These are phyloP conservation scores for Dicorynia guianensis DNA, from an alignment of 306 rosid genomes.

Conservation along the genomic window DNA sequence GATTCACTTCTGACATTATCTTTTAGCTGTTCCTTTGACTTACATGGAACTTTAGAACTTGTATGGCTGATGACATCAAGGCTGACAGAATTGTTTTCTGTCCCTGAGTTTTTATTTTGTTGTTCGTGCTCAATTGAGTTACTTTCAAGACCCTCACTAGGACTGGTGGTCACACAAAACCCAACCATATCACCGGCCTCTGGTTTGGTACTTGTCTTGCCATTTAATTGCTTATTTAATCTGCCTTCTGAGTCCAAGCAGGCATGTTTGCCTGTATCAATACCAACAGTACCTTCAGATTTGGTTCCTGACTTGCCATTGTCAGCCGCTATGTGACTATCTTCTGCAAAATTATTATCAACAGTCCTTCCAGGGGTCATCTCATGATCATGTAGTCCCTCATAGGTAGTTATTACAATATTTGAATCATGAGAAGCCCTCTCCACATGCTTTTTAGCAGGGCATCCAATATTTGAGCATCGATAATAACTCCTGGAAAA, in stretches of 20 bases:
- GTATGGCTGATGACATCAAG: constrained; percentile 30
- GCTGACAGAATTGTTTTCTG: constrained; percentile 32
- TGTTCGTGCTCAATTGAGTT: constrained; percentile 45
- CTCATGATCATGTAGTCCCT: constrained; percentile 84
- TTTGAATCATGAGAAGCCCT: constrained; percentile 75
- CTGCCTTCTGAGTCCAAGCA: constrained; percentile 41
- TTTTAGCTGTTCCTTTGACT: constrained; percentile 38
- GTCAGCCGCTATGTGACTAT: constrained; percentile 30
- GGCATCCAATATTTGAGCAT: constrained; percentile 88
- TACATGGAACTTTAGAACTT: constrained; percentile 36
- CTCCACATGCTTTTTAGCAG: constrained; percentile 88
- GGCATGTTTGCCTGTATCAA: constrained; percentile 35
- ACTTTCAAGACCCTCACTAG: constrained; percentile 29
- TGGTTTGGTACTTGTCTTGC: constrained; percentile 42
- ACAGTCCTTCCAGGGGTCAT: constrained; percentile 62
- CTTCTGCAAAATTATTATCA: constrained; percentile 52
- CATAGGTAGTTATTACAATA: constrained; percentile 78
- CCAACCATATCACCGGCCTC: neutral
- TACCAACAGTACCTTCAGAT: constrained; percentile 39
- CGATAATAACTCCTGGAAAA: constrained; percentile 87
- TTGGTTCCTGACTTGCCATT: constrained; percentile 45
- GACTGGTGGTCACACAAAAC: no score
- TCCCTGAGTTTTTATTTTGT: constrained; percentile 32
- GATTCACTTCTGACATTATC: constrained; percentile 38
- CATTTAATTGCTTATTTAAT: constrained; percentile 43